Evolutionary conservation across 495 filamentous ascomycete genomes (phyloP), one percentile per base, ranked within the genome.

Genomic region (Penicillium simplicissimum): DNA sequence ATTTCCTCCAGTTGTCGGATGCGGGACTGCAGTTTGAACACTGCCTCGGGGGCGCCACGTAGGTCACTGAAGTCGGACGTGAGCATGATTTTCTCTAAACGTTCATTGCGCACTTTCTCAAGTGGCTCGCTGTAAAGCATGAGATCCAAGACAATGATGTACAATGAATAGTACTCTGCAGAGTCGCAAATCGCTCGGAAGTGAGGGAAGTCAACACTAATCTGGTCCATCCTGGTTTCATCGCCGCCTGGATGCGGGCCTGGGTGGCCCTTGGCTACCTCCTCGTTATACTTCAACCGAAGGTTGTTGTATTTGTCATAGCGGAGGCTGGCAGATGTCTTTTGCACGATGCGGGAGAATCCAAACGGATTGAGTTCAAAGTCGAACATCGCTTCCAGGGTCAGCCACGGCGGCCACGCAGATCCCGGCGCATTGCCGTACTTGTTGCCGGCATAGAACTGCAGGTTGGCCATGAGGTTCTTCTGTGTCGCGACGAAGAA

Each of bases 1-100:
- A 99, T 96, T 63, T 99, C 96, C 68, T 97, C 92, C 2, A 99
- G 82, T 68, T 96, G 94, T 38, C 92, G 86, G 59, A 98, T 96
- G 17, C 93, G 87, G 63, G 93, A 88, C 70, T 99, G 95, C 15
- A 99, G 82, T 68, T 86, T 88, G 67, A 88, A 87, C 23, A 98
- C 93, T 88, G 96, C 93, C 74, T 96, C 92, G 0, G 96, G 93
- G 5, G 93, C 91, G 35, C 95, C 95, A 42, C 91, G 86, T 34
- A 99, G 82, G 68, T 99, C 94, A 74, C 95, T 99, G 74, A 99
- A 99, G 78, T 99, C 95, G 13, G 96, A 98, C n/a, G 92, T 95
- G 25, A 98, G 87, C 90, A 98, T 96, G 68, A 98, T 98, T 81
- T 96, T 97, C 73, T 98, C 95, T 10, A 98, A 79, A 57, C 91